These are phyloP conservation scores for Sporisorium sorghi DNA, from an alignment of 1,284 basidiomycete genomes.

Conservation along the genomic window DNA sequence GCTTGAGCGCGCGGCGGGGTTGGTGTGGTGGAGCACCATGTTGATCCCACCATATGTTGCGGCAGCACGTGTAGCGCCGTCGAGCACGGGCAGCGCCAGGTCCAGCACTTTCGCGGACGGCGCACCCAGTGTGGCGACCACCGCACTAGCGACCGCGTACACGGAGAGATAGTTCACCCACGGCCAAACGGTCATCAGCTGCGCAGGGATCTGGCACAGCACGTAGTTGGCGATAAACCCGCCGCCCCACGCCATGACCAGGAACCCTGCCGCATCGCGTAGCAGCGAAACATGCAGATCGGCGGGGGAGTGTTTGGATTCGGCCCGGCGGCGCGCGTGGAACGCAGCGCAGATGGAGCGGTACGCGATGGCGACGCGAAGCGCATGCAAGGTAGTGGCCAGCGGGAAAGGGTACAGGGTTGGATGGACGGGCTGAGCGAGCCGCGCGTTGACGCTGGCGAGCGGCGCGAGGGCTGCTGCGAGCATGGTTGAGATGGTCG, in stretches of 20 bases:
- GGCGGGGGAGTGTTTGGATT: conserved; percentile 15
- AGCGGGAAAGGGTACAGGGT: conserved; percentile 56
- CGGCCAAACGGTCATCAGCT: conserved; percentile 51
- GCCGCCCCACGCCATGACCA: conserved; percentile 65
- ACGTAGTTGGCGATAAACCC: conserved; percentile 54
- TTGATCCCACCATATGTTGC: conserved; percentile 52
- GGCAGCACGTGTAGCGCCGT: conserved; percentile 54
- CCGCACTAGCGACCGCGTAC: conserved; percentile 20
- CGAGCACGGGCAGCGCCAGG: conserved; percentile 48
- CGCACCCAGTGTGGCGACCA: conserved; percentile 18
- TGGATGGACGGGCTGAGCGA: conserved; percentile 48
- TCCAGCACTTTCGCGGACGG: conserved; percentile 48
- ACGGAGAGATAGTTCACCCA: conserved; percentile 59
- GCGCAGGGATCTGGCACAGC: conserved; percentile 49
- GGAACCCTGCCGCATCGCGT: conserved; percentile 54
- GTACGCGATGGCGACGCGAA: conserved; percentile 56
- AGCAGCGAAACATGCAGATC: conserved; percentile 32
- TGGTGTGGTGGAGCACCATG: conserved; percentile 45
- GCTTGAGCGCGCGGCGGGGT: conserved; percentile 29
- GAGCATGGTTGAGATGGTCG: conserved; percentile 35
- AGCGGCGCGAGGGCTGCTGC: conserved; percentile 38
- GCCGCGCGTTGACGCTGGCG: conserved; percentile 43
- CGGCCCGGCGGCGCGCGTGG: conserved; percentile 23
- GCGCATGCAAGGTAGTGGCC: conserved; percentile 54
- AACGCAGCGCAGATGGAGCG: conserved; percentile 38